Percentiles rank a stretch among this genome's conserved stretches.
Conservation (phyloP, 768 basidiomycete genomes). For the Asterophora lycoperdoides region DNA sequence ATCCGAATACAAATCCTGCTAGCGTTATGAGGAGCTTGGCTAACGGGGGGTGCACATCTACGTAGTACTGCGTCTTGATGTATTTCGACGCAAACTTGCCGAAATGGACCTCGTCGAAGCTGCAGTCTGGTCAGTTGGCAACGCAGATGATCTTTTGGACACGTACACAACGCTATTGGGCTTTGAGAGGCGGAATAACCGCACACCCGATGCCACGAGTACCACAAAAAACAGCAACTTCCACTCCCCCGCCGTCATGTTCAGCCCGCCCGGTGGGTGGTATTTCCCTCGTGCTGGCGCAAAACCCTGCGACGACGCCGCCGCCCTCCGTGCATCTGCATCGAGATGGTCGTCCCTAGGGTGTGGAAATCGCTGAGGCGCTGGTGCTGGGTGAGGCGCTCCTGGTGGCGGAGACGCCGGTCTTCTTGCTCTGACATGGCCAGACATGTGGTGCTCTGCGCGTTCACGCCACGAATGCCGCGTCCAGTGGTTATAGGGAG, state of each 20-base stretch:
- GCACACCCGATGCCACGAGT: conserved; percentile 72
- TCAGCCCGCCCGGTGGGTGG: conserved; percentile 56
- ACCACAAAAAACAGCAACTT: conserved; percentile 65
- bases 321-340: conserved; percentile 67
- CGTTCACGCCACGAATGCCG: conserved; percentile 11
- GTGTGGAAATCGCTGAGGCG: conserved; percentile 60
- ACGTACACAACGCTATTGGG: conserved; percentile 92
- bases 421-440: conserved; percentile 60
- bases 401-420: conserved; percentile 64
- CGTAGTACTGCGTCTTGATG: conserved; percentile 87
- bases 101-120: conserved; percentile 98
- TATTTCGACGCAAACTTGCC: conserved; percentile 96
- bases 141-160: neutral
- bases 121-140: conserved; percentile 23
- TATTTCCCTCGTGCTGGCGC: conserved; percentile 44
- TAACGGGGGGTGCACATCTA: conserved; percentile 96
- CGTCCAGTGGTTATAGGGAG: conserved; percentile 5
- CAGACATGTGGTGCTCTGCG: conserved; percentile 32
- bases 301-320: conserved; percentile 66
- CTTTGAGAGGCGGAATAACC: conserved; percentile 79
- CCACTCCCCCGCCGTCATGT: conserved; percentile 68
- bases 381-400: conserved; percentile 32
- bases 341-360: conserved; percentile 62
- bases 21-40: conserved; percentile 95
- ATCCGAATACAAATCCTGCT: conserved; percentile 82